phyloP scores from a whole-genome alignment of 2,329 filamentous ascomycete species.

The Pseudogymnoascus sp. region DNA sequence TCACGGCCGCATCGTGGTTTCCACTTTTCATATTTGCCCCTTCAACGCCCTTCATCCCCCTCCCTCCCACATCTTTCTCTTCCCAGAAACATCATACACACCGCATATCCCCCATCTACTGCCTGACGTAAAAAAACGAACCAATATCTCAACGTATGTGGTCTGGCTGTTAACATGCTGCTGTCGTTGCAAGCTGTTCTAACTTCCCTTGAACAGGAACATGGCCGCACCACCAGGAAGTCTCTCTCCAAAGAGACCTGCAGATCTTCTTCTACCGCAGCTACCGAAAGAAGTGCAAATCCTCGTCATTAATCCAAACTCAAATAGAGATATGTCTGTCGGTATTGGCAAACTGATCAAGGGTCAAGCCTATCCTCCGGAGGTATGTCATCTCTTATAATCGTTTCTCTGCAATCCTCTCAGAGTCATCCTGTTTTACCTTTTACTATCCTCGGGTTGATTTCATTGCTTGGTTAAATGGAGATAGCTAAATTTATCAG shows the following conservation, averaged over 20 bases:
- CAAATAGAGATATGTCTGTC: constrained; percentile 63
- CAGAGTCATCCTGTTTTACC: background rate
- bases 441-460: background rate
- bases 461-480: background rate
- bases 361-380: constrained; percentile 9
- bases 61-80: background rate
- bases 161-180: background rate
- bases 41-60: background rate
- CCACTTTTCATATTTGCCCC: constrained; percentile 1
- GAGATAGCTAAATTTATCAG: background rate
- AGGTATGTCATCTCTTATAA: background rate
- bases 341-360: constrained; percentile 48
- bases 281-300: constrained; percentile 37
- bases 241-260: background rate
- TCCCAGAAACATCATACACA: background rate
- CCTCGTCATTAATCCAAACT: constrained; percentile 75
- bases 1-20: constrained; percentile 1
- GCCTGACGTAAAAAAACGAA: background rate
- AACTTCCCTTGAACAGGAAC: background rate
- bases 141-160: background rate
- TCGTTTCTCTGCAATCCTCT: too few relatives aligned
- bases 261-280: background rate
- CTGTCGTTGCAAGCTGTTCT: background rate
- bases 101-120: background rate
- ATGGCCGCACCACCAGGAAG: background rate